phyloP scores from a whole-genome alignment of 768 basidiomycete species.

The Pleurotus salmoneostramineus region DNA sequence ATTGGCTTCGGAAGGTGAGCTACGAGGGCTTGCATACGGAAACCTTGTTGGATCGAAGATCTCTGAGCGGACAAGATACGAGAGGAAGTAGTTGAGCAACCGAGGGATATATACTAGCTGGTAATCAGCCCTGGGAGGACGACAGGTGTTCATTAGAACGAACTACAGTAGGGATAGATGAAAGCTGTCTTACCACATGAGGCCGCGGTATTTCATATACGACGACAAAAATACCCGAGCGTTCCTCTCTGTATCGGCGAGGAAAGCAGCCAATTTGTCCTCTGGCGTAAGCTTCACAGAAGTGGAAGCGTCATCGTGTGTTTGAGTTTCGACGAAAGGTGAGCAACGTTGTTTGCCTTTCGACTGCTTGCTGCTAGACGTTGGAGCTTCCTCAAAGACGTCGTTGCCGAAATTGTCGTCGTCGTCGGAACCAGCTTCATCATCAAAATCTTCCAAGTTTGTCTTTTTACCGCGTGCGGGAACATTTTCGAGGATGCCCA shows the following conservation, averaged over 20 bases:
- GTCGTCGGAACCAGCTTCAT: no score
- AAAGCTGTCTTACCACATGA: constrained; percentile 52
- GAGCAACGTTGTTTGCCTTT: neutral
- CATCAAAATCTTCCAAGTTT: no score
- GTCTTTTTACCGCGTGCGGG: no score
- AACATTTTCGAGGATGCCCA: no score
- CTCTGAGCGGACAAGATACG: constrained; percentile 53
- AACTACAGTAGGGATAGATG: neutral
- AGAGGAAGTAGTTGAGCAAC: constrained; percentile 55
- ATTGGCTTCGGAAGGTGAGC: neutral
- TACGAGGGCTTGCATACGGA: neutral
- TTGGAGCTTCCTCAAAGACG: no score
- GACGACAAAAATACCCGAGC: constrained; percentile 72
- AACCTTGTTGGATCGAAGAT: neutral
- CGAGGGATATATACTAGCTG: constrained; percentile 49
- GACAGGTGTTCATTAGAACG: neutral
- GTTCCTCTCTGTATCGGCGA: constrained; percentile 55
- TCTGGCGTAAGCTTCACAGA: constrained; percentile 17
- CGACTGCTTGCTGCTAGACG: constrained; percentile 2
- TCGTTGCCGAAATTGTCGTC: no score
- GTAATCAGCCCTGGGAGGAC: constrained; percentile 33
- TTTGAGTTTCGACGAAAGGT: constrained; percentile 13
- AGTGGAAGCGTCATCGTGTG: constrained; percentile 11
- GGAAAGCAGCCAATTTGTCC: constrained; percentile 45
- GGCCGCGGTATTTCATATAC: constrained; percentile 61